phyloP scores from a whole-genome alignment of 176 grass and related monocot genomes.

The Zoysia pacifica region DNA sequence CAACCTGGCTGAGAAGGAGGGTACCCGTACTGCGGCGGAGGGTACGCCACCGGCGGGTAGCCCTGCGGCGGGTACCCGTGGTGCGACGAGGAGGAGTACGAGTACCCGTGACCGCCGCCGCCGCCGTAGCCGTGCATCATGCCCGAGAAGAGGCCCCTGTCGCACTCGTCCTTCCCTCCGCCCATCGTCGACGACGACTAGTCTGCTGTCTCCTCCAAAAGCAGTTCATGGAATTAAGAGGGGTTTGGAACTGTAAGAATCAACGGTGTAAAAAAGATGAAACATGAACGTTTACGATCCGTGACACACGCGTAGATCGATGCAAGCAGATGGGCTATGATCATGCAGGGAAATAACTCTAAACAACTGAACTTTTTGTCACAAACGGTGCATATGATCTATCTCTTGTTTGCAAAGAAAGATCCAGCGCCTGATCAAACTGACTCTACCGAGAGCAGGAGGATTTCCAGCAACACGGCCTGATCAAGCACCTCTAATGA shows the following conservation, averaged over 20 bases:
- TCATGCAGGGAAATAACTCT: too few relatives aligned
- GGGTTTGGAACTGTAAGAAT: neutral
- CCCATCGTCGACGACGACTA: constrained; percentile 39
- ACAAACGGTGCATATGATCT: too few relatives aligned
- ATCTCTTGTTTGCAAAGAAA: neutral
- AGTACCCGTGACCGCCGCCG: constrained; percentile 42
- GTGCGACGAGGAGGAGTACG: neutral
- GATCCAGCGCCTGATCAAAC: too few relatives aligned
- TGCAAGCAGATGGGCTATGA: too few relatives aligned
- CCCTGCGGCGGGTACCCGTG: constrained; percentile 61
- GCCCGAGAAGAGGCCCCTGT: constrained; percentile 65
- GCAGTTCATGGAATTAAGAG: neutral
- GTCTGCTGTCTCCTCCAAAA: neutral
- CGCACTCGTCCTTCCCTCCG: constrained; percentile 59
- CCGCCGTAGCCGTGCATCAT: constrained; percentile 37
- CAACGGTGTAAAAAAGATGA: neutral
- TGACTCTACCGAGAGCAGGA: too few relatives aligned
- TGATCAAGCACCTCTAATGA: too few relatives aligned
- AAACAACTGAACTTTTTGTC: too few relatives aligned
- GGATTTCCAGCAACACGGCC: too few relatives aligned
- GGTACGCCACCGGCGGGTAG: constrained; percentile 46
- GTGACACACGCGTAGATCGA: neutral
- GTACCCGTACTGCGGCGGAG: constrained; percentile 25
- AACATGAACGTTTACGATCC: neutral
- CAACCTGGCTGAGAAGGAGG: constrained; percentile 1